Evolutionary conservation across 2,329 filamentous ascomycete species (phyloP).

Genomic region (Colletotrichum sp.): DNA sequence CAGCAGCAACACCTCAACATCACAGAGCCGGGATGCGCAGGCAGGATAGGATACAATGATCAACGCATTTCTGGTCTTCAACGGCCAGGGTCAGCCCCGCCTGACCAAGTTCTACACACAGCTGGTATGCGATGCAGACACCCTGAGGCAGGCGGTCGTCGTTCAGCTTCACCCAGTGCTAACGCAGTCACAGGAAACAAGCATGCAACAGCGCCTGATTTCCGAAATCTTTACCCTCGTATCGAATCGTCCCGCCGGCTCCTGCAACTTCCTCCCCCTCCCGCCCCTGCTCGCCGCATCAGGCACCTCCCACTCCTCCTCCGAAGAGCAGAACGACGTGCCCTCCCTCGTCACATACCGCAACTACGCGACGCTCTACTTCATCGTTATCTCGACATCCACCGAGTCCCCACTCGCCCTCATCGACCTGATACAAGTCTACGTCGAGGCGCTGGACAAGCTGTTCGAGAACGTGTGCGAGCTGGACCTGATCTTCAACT

Average conservation of each 20-base stretch:
- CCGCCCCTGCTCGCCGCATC: conserved; percentile 69
- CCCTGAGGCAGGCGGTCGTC: background rate
- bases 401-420: conserved; percentile 95
- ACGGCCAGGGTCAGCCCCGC: conserved; percentile 94
- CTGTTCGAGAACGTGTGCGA: conserved; percentile 99
- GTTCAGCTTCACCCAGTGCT: background rate
- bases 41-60: conserved; percentile 71
- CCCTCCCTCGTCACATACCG: conserved; percentile 97
- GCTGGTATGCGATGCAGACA: conserved; percentile 62
- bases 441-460: conserved; percentile 92
- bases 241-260: conserved; percentile 85
- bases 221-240: conserved; percentile 97
- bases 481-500: conserved; percentile 98
- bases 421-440: conserved; percentile 97
- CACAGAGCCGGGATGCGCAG: conserved; percentile 24
- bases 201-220: conserved; percentile 95
- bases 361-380: conserved; percentile 97
- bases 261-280: conserved; percentile 94
- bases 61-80: conserved; percentile 98
- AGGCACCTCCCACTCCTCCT: conserved; percentile 66
- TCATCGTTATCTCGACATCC: conserved; percentile 96
- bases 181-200: conserved; percentile 74
- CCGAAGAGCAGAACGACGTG: conserved; percentile 80
- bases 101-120: conserved; percentile 99
- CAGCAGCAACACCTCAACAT: background rate